A percentile compares a stretch with the other conserved stretches of the same genome.
phyloP scores from a whole-genome alignment of 2,329 filamentous ascomycete genomes.

The Pyrenophora seminiperda region DNA sequence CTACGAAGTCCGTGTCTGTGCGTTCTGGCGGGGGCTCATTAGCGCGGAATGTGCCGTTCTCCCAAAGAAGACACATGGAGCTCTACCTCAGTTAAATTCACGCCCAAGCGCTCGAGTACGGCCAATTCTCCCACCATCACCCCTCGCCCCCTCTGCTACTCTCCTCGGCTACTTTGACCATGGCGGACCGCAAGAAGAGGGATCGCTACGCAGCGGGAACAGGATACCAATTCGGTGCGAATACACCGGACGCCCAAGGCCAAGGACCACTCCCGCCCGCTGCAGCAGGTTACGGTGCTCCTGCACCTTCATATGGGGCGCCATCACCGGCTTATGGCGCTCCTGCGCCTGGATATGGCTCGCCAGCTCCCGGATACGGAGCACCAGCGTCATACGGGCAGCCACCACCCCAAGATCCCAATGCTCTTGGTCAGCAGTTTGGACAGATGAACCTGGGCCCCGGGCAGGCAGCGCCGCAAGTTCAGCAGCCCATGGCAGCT shows the following conservation, averaged over 20 bases:
- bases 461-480: slow-evolving; percentile 38
- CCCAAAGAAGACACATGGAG: slow-evolving; percentile 47
- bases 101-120: slow-evolving; percentile 25
- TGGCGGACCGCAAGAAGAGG: slow-evolving; percentile 74
- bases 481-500: slow-evolving; percentile 40
- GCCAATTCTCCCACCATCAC: slow-evolving; percentile 15
- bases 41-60: slow-evolving; percentile 38
- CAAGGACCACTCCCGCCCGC: slow-evolving; percentile 52
- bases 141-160: slow-evolving; percentile 10
- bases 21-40: slow-evolving; percentile 29
- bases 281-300: slow-evolving; percentile 29
- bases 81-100: slow-evolving; percentile 33
- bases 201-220: slow-evolving; percentile 91
- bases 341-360: slow-evolving; percentile 47
- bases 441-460: slow-evolving; percentile 72
- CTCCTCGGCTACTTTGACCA: slow-evolving; percentile 27
- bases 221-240: slow-evolving; percentile 94
- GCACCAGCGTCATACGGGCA: slow-evolving; percentile 34
- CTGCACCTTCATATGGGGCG: slow-evolving; percentile 48
- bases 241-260: slow-evolving; percentile 64
- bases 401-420: slow-evolving; percentile 62
- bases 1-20: slow-evolving; percentile 21
- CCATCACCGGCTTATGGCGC: slow-evolving; percentile 43
- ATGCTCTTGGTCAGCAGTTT: slow-evolving; percentile 76
- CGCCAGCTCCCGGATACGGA: slow-evolving; percentile 41